Evolutionary conservation across 768 basidiomycete genomes (phyloP).

Genomic region (Boletus vermiculosoides): DNA sequence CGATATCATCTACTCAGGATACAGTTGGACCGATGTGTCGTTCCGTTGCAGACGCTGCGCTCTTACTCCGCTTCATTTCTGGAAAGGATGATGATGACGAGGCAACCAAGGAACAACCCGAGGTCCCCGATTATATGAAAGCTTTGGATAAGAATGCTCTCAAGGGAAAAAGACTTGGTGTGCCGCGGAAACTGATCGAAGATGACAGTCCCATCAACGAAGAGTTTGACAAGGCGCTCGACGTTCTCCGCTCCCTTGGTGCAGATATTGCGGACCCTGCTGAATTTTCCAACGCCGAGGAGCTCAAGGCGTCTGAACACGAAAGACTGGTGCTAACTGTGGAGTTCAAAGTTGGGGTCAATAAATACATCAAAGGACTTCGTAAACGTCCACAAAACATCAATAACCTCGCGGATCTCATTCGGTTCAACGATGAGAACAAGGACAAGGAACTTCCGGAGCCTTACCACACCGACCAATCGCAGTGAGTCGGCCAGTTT

Average conservation of each 20-base stretch:
- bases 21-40: slow-evolving; percentile 58
- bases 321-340: slow-evolving; percentile 51
- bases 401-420: slow-evolving; percentile 53
- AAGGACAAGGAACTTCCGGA: slow-evolving; percentile 45
- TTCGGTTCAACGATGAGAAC: slow-evolving; percentile 54
- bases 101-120: slow-evolving; percentile 51
- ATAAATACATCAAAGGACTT: slow-evolving; percentile 46
- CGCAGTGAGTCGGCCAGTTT: slow-evolving; percentile 25
- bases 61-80: slow-evolving; percentile 52
- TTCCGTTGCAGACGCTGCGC: slow-evolving; percentile 53
- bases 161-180: slow-evolving; percentile 52
- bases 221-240: slow-evolving; percentile 41
- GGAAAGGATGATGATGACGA: slow-evolving; percentile 54
- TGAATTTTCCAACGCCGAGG: slow-evolving; percentile 54
- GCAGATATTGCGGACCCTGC: slow-evolving; percentile 61
- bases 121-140: slow-evolving; percentile 54
- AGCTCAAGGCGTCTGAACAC: slow-evolving; percentile 45
- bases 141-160: slow-evolving; percentile 51
- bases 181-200: slow-evolving; percentile 40
- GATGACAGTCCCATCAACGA: slow-evolving; percentile 26
- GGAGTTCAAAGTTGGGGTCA: slow-evolving; percentile 63
- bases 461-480: slow-evolving; percentile 37
- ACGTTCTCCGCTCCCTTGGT: slow-evolving; percentile 38
- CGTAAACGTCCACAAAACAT: slow-evolving; percentile 56
- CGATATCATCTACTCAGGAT: slow-evolving; percentile 57